Base-by-base conservation (phyloP, 2,329 filamentous ascomycete species). In the Diaporthe citri region DNA sequence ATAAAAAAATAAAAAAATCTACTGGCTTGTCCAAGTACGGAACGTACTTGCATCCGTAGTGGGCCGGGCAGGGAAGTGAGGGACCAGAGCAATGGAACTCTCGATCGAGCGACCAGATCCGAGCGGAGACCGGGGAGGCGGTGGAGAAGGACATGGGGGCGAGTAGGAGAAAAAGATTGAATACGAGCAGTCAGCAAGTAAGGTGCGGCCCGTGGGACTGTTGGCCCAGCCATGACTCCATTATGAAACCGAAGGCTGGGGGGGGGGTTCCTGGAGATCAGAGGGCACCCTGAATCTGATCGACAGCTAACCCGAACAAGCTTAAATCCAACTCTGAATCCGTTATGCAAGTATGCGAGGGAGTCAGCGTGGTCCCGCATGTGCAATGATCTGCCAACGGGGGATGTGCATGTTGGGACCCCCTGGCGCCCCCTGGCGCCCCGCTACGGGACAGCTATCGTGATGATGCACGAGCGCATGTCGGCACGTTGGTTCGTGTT, bases 261-360 rank as follows among this genome's bases (percentile, higher is more conserved):
- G 46, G 48, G 64, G 64, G 46, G 34, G n/a, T 52, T 39, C 46
- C 46, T 52, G 46, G 46, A 39, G 31, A 31, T 22, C 7, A 15
- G n/a, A 41, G 34, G 48, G 48, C 34, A 4, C 48, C 64, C 22
- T 25, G 34, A 0, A 22, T 4, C n/a, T 55, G 64, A 69, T 69
- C 64, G 64, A 69, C 64, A 28, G 64, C 64, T 69, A 69, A 41
- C 64, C 64, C 64, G 48, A 69, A 55, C 64, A 69, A 69, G 64
- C 64, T 69, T 69, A 69, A 69, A 28, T 66, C 62, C 28, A 34
- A 34, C 43, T 34, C 9, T 48, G 41, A 48, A 46, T 20, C 25
- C n/a, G 7, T 3, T 22, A 48, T 66, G 60, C 43, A 66, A 9
- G 20, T 51, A 66, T 12, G 22, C 43, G 28, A 3, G 34, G 1